phyloP scores from a whole-genome alignment of 169 alveolate species.

The Neospora caninum region DNA sequence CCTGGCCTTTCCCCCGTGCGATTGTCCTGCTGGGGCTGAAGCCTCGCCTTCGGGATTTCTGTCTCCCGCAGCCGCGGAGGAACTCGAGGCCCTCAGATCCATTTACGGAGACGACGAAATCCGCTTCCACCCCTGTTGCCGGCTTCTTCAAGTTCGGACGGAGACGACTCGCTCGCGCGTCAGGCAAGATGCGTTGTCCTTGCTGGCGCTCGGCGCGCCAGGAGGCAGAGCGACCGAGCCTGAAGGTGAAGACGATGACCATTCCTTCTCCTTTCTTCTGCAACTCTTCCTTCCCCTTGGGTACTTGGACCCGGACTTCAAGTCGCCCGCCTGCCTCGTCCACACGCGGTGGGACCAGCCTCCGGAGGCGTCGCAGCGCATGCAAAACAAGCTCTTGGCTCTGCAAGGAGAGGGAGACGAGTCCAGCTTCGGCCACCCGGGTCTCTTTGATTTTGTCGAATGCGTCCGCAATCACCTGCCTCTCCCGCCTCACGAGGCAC shows the following conservation, averaged over 20 bases:
- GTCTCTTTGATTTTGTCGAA: slow-evolving; percentile 12
- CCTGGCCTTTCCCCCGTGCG: slow-evolving; percentile 15
- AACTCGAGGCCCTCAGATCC: slow-evolving; percentile 32
- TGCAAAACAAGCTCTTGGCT: neutral
- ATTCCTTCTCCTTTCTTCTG: neutral
- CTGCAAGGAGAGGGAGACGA: neutral
- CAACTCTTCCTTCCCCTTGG: neutral
- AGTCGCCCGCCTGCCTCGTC: neutral
- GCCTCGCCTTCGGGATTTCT: neutral
- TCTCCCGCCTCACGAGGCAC: neutral
- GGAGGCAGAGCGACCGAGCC: too few species aligned
- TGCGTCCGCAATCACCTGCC: slow-evolving; percentile 8
- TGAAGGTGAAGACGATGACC: neutral
- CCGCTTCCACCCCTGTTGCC: slow-evolving; percentile 9
- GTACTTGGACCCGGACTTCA: neutral
- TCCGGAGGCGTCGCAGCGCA: slow-evolving; percentile 3
- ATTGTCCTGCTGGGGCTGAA: neutral
- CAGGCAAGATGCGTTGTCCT: neutral
- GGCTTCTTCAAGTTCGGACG: neutral
- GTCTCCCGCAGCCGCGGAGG: slow-evolving; percentile 6
- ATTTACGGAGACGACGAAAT: slow-evolving; percentile 40
- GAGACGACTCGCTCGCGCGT: neutral
- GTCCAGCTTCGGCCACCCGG: neutral
- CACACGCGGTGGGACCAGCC: neutral
- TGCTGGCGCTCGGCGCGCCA: neutral